A percentile compares a stretch with the other conserved stretches of the same genome.
phyloP scores from a whole-genome alignment of 2,329 filamentous ascomycete species.

The Coniochaeta sp. region DNA sequence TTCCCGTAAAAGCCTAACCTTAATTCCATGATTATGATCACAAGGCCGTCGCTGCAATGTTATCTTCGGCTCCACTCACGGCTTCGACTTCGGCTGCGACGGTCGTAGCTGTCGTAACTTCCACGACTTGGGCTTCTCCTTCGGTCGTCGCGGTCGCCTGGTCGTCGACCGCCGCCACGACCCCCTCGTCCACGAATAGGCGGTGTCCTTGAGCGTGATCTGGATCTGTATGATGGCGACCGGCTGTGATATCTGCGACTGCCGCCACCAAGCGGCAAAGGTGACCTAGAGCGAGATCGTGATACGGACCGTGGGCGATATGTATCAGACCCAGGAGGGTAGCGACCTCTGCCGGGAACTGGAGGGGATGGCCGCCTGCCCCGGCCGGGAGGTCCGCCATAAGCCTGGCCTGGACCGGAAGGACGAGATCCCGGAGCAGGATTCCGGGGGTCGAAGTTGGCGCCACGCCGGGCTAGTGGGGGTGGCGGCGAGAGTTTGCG shows the following conservation, averaged over 20 bases:
- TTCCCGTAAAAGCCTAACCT: background rate
- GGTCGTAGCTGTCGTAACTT: conserved; percentile 35
- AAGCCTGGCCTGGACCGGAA: conserved; percentile 16
- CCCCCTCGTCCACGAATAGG: conserved; percentile 23
- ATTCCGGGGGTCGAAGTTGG: conserved; percentile 49
- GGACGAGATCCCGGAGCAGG: conserved; percentile 25
- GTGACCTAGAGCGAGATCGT: conserved; percentile 34
- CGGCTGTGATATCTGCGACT: conserved; percentile 34
- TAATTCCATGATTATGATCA: background rate
- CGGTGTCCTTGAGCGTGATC: conserved; percentile 31
- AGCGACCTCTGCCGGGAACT: conserved; percentile 21
- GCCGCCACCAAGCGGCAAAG: conserved; percentile 20
- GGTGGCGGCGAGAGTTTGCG: conserved; percentile 77
- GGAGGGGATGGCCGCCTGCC: conserved; percentile 22
- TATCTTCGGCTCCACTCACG: conserved; percentile 1
- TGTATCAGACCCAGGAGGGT: conserved; percentile 41
- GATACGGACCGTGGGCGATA: conserved; percentile 57
- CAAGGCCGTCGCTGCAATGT: background rate
- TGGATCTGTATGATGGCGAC: conserved; percentile 33
- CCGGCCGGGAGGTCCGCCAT: conserved; percentile 21
- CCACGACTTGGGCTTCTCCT: conserved; percentile 41
- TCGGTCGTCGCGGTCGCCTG: conserved; percentile 20
- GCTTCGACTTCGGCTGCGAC: conserved; percentile 19
- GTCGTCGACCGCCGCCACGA: conserved; percentile 17
- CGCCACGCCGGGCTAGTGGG: conserved; percentile 58